phyloP scores from a whole-genome alignment of 2,329 filamentous ascomycete species.

The Proliferodiscus dingleyae region DNA sequence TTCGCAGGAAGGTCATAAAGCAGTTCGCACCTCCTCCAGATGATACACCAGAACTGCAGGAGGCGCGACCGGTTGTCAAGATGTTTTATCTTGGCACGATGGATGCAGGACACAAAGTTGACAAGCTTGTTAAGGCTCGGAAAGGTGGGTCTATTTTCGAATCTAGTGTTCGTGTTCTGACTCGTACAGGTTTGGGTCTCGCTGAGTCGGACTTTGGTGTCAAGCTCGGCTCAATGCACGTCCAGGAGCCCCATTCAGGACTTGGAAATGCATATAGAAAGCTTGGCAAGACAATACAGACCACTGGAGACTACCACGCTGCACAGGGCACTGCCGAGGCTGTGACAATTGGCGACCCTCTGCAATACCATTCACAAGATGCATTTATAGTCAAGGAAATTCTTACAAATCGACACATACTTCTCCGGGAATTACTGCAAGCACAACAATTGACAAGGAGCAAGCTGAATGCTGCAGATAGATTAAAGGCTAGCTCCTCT shows the following conservation, averaged over 20 bases:
- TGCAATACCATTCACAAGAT: constrained; percentile 92
- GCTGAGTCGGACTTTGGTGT: constrained; percentile 91
- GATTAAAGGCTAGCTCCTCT: constrained; percentile 78
- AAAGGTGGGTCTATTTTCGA: constrained; percentile 58
- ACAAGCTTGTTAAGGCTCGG: constrained; percentile 86
- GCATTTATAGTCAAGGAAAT: constrained; percentile 98
- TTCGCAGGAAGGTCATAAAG: constrained; percentile 92
- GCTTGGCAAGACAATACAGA: constrained; percentile 88
- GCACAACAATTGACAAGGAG: constrained; percentile 80
- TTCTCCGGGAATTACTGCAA: constrained; percentile 87
- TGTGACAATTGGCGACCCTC: constrained; percentile 86
- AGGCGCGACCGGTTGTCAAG: constrained; percentile 87
- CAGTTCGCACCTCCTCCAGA: constrained; percentile 97
- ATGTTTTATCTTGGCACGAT: constrained; percentile 92
- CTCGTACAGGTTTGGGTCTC: constrained; percentile 71
- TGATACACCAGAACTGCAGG: constrained; percentile 89
- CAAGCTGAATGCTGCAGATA: constrained; percentile 80
- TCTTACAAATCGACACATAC: constrained; percentile 92
- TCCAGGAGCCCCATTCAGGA: constrained; percentile 85
- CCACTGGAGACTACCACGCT: constrained; percentile 90
- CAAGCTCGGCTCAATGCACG: constrained; percentile 79
- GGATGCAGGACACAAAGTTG: constrained; percentile 96
- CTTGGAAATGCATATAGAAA: constrained; percentile 89
- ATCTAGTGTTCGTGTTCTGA: constrained; percentile 28
- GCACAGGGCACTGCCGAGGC: constrained; percentile 96